Base-by-base conservation (phyloP, 192 early-diverging fungal species). In the Chytriomyces sp. region DNA sequence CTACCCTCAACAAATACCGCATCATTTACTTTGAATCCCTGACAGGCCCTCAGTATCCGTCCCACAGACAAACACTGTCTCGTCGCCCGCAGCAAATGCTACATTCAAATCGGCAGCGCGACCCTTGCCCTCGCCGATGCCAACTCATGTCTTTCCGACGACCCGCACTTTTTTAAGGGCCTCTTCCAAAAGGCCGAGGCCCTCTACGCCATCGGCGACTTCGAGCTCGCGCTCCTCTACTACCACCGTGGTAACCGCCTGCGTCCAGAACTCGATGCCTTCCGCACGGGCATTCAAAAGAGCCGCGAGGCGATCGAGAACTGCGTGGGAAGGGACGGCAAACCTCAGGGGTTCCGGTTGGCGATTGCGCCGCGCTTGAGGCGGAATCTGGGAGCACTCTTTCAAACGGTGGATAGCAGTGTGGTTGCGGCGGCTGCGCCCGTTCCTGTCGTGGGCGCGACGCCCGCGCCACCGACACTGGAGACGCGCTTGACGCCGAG, bases 261-360 rank as follows among this genome's bases (percentile, higher is more conserved):
- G 33, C 58, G 85, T 4, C 86, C 86, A 22, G 86, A 88, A 70
- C 65, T 87, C 5, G 84, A 84, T 56, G 86, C 86, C 56, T 88
- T 88, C 53, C 59, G 86, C 37, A 74, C 85, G 25, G 86, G 86
- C 17, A 88, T 88, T n/a, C 86, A 88, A 72, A 88, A 88, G 56
- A 72, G 81, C 19, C 39, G 85, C 31, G 86, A 88, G 67, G 86
- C 86, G 4, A 88, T 88, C 44, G 81, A 88, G 49, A 88, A 88
- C 66, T 78, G 78, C 1, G 88, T 88, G 52, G 86, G 86, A 4
- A 62, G 70, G 39, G 59, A 75, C 12, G 76, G 65, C 25, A 68
- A 64, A 25, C 58, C 63, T 6, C 74, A 77, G 32, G 75, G 58
- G 22, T 70, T 64, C 59, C 61, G 61, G 58, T n/a, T 68, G 1